phyloP scores from a whole-genome alignment of 257 asterid species.

The Jasminum sambac region DNA sequence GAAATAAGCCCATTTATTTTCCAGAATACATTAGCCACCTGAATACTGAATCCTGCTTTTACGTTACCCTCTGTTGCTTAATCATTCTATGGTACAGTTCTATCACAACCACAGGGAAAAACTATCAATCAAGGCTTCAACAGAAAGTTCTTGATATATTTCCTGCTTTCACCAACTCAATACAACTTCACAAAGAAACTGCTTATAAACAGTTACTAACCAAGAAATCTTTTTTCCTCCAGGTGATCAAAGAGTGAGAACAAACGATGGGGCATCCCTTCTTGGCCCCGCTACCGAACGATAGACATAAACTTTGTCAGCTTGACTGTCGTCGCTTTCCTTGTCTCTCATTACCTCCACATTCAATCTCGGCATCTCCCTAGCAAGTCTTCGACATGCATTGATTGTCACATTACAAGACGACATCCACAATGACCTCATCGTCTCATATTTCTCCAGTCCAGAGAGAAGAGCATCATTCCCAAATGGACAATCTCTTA shows the following conservation, averaged over 20 bases:
- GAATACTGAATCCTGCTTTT: constrained; percentile 13
- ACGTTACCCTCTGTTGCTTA: not conserved
- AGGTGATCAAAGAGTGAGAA: constrained; percentile 56
- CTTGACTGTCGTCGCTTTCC: constrained; percentile 41
- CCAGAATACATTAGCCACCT: constrained; percentile 14
- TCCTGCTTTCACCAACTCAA: constrained; percentile 18
- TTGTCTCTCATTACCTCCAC: constrained; percentile 76
- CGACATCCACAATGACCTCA: constrained; percentile 90
- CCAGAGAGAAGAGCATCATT: constrained; percentile 67
- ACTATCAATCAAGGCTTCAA: constrained; percentile 28
- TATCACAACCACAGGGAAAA: constrained; percentile 1
- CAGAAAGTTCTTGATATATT: constrained; percentile 23
- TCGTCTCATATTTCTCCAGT: constrained; percentile 58
- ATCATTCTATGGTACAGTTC: constrained; percentile 30
- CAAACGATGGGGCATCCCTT: constrained; percentile 77
- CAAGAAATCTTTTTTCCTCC: constrained; percentile 13
- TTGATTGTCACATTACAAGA: constrained; percentile 62
- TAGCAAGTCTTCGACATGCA: constrained; percentile 66
- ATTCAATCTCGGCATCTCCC: constrained; percentile 69
- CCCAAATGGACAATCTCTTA: constrained; percentile 84
- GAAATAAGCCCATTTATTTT: not conserved
- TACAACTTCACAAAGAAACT: constrained; percentile 24
- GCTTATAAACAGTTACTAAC: constrained; percentile 23
- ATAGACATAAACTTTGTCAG: constrained; percentile 64
- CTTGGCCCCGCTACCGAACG: constrained; percentile 86